These are phyloP conservation scores for Alternaria infectoria DNA, from an alignment of 2,329 filamentous ascomycete genomes.

Conservation along the genomic window DNA sequence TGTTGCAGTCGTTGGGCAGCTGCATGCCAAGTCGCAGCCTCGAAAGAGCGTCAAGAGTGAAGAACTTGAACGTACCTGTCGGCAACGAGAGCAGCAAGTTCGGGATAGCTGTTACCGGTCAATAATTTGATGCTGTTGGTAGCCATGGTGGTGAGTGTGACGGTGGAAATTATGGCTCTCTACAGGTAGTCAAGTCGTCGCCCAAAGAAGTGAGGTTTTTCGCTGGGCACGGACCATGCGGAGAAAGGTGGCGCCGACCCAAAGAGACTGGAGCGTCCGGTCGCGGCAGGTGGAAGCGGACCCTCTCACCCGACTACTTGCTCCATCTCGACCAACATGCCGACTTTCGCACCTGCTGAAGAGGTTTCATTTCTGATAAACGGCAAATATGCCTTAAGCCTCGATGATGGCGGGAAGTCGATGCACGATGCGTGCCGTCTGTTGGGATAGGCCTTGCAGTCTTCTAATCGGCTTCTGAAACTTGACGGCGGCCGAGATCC, in stretches of 20 bases:
- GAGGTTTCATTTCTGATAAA: neutral
- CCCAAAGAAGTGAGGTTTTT: constrained; percentile 29
- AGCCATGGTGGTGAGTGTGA: constrained; percentile 59
- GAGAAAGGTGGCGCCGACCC: constrained; percentile 25
- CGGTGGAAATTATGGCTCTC: constrained; percentile 22
- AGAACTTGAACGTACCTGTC: constrained; percentile 60
- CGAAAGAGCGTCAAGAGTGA: constrained; percentile 1
- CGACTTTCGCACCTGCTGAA: neutral
- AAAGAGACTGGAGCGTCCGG: neutral
- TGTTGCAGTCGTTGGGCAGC: neutral
- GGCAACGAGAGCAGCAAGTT: constrained; percentile 72
- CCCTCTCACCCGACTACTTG: neutral
- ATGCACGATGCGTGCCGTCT: neutral
- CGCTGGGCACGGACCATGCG: constrained; percentile 26
- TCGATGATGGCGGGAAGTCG: neutral
- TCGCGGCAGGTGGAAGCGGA: constrained; percentile 2
- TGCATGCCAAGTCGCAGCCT: constrained; percentile 16
- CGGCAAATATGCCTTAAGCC: neutral
- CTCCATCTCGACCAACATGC: neutral
- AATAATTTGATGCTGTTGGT: constrained; percentile 77
- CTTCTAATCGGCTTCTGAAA: constrained; percentile 14
- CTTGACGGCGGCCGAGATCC: constrained; percentile 4
- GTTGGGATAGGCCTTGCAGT: neutral
- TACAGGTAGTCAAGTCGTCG: constrained; percentile 19
- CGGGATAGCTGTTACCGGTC: constrained; percentile 76